Base-by-base conservation (phyloP, 805 yeast genomes). In the Kodamaea laetipori region DNA sequence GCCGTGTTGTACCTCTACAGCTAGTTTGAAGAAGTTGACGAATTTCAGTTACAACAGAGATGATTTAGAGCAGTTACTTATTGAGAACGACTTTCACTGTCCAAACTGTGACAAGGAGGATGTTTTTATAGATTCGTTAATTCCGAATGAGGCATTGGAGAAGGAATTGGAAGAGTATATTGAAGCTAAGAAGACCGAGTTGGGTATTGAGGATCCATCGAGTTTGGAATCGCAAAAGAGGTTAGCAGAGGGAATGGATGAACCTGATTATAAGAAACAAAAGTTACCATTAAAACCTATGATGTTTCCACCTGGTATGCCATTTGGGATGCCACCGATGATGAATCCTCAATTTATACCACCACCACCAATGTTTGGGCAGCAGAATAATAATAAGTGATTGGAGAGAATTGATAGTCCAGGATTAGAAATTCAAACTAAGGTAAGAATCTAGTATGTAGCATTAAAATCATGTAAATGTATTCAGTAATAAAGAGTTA, bases 1-100 rank as follows among this genome's bases (percentile, higher is more conserved):
- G 0, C 92, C 94, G 26, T 90, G 97, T 61, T 87, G 96, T 58
- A 72, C 73, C 47, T 64, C 69, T 9, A 77, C 69, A 32, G 58
- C 73, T 0, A 80, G 80, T 48, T 79, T 92, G 2, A 76, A 79
- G 49, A 76, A 75, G 18, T 68, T 84, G 24, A 77, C 52, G 17
- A 71, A 71, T 46, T 61, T 54, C 50, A 59, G 63, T 45, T 71
- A 71, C 53, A 58, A 68, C 45, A 69, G 67, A 51, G 50, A 56
- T 4, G 67, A 61, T 12, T 53, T 71, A 44, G 76, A 71, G 48
- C 64, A 62, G 46, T 61, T 75, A 6, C 67, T 92, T 18, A 73
- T 92, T 41, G 95, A 87, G 19, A 77, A 81, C 44, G 98, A 92
- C 57, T 92, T 92, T 66, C 81, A 78, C 28, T 92, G 99, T 66